These are phyloP conservation scores for Plasmodium blacklocki DNA, from an alignment of 169 alveolate genomes.

Conservation along the genomic window DNA sequence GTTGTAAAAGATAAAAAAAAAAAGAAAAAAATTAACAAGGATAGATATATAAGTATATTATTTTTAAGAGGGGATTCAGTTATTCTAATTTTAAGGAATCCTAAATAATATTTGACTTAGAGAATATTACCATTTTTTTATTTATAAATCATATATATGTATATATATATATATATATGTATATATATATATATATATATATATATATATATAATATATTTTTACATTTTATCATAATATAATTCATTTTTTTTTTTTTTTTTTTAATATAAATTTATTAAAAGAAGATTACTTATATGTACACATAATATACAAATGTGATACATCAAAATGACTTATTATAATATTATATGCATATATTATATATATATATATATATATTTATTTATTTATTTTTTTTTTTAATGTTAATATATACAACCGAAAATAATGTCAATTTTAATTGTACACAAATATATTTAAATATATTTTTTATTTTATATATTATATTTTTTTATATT, in stretches of 20 bases:
- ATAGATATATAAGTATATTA: conserved; percentile 95
- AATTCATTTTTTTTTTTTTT: neutral
- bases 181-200: neutral
- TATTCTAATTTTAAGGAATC: conserved; percentile 95
- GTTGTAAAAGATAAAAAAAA: conserved; percentile 91
- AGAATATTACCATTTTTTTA: neutral
- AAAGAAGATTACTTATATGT: too few relatives aligned
- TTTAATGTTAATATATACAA: too few relatives aligned
- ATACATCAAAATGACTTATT: too few relatives aligned
- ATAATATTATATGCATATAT: too few relatives aligned
- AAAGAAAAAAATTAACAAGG: conserved; percentile 93
- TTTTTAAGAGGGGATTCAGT: conserved; percentile 98
- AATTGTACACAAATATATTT: too few relatives aligned
- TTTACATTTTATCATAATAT: neutral
- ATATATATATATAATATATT: neutral
- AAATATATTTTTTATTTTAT: too few relatives aligned
- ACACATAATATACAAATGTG: too few relatives aligned
- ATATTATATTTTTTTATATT: too few relatives aligned
- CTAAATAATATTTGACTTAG: conserved; percentile 87
- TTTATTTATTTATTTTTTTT: too few relatives aligned
- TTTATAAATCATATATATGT: neutral
- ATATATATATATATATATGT: neutral
- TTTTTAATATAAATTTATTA: too few relatives aligned
- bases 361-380: too few relatives aligned
- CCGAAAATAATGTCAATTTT: too few relatives aligned